Evolutionary conservation across 352 stramenopile species (phyloP).

Genomic region (Peronospora destructor): DNA sequence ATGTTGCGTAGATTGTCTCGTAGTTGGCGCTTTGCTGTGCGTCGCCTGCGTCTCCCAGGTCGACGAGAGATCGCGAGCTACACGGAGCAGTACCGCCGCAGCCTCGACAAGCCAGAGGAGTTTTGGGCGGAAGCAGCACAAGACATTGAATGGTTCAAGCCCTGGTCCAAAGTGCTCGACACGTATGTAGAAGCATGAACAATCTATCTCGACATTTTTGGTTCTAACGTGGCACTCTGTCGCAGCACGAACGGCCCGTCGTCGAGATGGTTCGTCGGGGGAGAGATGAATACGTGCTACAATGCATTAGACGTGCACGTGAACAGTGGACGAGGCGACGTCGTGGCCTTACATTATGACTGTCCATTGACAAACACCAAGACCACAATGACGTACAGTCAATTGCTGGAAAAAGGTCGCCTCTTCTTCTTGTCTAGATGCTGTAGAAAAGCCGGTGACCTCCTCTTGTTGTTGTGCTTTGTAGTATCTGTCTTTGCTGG

Average conservation of each 20-base stretch:
- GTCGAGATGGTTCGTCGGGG: slow-evolving; percentile 46
- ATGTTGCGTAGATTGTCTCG: slow-evolving; percentile 15
- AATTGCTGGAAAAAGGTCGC: slow-evolving; percentile 59
- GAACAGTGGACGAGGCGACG: slow-evolving; percentile 42
- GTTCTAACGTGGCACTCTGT: slow-evolving; percentile 1
- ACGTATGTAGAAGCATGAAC: slow-evolving; percentile 17
- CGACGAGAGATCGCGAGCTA: slow-evolving; percentile 30
- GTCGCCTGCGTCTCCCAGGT: not conserved
- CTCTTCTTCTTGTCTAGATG: not conserved
- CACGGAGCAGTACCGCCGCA: slow-evolving; percentile 35
- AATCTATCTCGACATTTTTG: not conserved
- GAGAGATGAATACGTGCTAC: slow-evolving; percentile 67
- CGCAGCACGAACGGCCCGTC: slow-evolving; percentile 29
- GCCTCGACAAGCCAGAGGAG: slow-evolving; percentile 34
- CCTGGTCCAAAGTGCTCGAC: slow-evolving; percentile 38
- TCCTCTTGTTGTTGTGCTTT: slow-evolving; percentile 3
- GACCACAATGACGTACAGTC: slow-evolving; percentile 58
- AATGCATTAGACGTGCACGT: slow-evolving; percentile 60
- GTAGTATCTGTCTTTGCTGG: slow-evolving; percentile 56
- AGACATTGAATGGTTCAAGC: slow-evolving; percentile 43
- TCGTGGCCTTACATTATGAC: slow-evolving; percentile 51
- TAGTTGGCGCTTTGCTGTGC: slow-evolving; percentile 1
- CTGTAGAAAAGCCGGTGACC: not conserved
- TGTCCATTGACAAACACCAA: slow-evolving; percentile 54
- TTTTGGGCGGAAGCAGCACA: slow-evolving; percentile 49